A percentile compares a stretch with the other conserved stretches of the same genome.
These are phyloP conservation scores for Tricholoma sp. DNA, from an alignment of 768 basidiomycete species.

Conservation along the genomic window DNA sequence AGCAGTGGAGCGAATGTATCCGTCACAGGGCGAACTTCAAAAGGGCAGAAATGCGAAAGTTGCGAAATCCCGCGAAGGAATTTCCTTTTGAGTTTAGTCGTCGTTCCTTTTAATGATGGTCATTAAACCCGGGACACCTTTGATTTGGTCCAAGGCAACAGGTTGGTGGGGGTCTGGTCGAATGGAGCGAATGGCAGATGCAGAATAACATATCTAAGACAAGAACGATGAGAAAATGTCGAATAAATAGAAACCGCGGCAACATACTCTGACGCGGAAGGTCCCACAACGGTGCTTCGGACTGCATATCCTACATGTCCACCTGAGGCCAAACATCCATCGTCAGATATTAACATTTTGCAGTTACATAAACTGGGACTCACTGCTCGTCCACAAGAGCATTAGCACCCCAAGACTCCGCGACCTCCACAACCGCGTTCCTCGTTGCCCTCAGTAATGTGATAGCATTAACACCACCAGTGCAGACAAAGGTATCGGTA, in stretches of 20 bases:
- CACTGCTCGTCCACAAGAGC: constrained; percentile 68
- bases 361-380: constrained; percentile 22
- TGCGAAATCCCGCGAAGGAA: not conserved
- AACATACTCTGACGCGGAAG: constrained; percentile 59
- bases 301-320: constrained; percentile 56
- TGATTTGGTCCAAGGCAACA: constrained; percentile 55
- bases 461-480: constrained; percentile 55
- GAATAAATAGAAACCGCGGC: not conserved
- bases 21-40: not conserved
- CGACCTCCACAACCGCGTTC: constrained; percentile 43
- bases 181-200: constrained; percentile 49
- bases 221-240: not conserved
- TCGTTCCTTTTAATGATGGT: constrained; percentile 50
- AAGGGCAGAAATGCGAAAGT: not conserved
- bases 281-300: constrained; percentile 39
- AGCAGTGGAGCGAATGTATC: not conserved
- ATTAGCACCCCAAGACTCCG: constrained; percentile 46
- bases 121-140: constrained; percentile 70
- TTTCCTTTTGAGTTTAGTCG: constrained; percentile 2
- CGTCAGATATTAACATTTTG: not conserved
- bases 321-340: constrained; percentile 36
- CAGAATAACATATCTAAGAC: constrained; percentile 56
- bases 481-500: constrained; percentile 49
- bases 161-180: constrained; percentile 54
- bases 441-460: constrained; percentile 55